These are phyloP conservation scores for Epichloe hybrida DNA, from an alignment of 2,329 filamentous ascomycete species.

Conservation along the genomic window DNA sequence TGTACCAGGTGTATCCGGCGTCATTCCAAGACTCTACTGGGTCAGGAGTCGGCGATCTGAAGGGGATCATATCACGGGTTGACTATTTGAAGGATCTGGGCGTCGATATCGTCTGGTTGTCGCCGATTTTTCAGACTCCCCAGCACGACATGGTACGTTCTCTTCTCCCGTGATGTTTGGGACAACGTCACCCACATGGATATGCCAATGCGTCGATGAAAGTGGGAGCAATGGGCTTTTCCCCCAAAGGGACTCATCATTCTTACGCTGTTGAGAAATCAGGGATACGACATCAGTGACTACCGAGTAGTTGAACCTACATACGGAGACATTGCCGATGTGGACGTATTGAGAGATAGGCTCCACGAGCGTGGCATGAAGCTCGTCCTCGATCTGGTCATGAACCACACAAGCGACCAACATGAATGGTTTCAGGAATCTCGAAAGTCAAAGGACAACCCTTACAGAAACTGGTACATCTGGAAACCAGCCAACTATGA, in stretches of 20 bases:
- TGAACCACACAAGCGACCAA: slow-evolving; percentile 53
- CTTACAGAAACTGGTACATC: slow-evolving; percentile 49
- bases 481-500: slow-evolving; percentile 49
- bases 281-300: slow-evolving; percentile 57
- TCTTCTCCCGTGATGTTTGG: neutral
- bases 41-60: slow-evolving; percentile 42
- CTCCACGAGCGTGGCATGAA: slow-evolving; percentile 53
- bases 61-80: slow-evolving; percentile 42
- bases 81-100: slow-evolving; percentile 43
- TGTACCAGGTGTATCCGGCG: slow-evolving; percentile 51
- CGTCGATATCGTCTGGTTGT: slow-evolving; percentile 44
- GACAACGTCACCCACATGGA: too few species aligned
- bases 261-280: neutral
- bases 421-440: slow-evolving; percentile 47
- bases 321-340: slow-evolving; percentile 55
- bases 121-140: slow-evolving; percentile 35
- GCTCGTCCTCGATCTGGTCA: slow-evolving; percentile 57
- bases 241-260: neutral
- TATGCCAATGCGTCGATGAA: too few species aligned
- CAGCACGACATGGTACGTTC: slow-evolving; percentile 46
- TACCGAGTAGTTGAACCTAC: slow-evolving; percentile 52
- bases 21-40: slow-evolving; percentile 46
- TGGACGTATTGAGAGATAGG: slow-evolving; percentile 47
- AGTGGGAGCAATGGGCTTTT: too few species aligned
- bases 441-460: slow-evolving; percentile 36